phyloP scores from a whole-genome alignment of 768 basidiomycete species.

The Psilocybe subaeruginosa region DNA sequence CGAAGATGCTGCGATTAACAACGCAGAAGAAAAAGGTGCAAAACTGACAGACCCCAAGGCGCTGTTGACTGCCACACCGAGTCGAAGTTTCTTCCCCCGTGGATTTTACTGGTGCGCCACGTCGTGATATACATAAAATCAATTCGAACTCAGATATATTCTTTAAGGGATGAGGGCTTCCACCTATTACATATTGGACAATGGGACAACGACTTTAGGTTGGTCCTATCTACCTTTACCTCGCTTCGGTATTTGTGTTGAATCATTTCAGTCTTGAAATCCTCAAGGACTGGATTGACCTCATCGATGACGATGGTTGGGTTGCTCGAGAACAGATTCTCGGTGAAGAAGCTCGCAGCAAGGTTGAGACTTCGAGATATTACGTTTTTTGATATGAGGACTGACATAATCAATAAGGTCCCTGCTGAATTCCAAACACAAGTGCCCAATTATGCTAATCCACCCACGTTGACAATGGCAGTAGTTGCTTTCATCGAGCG shows the following conservation, averaged over 20 bases:
- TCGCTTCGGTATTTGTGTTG: background rate
- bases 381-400: background rate
- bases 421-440: constrained; percentile 91
- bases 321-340: constrained; percentile 96
- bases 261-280: constrained; percentile 72
- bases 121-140: background rate
- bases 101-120: constrained; percentile 90
- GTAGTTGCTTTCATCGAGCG: constrained; percentile 88
- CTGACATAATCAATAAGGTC: constrained; percentile 49
- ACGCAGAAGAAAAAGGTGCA: constrained; percentile 55
- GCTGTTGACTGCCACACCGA: constrained; percentile 91
- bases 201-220: constrained; percentile 87
- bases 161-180: constrained; percentile 92
- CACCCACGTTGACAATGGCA: constrained; percentile 93
- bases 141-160: constrained; percentile 15
- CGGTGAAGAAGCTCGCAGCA: constrained; percentile 95
- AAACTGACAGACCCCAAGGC: constrained; percentile 73
- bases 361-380: constrained; percentile 44
- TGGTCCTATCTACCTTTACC: background rate
- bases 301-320: constrained; percentile 96
- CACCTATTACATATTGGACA: constrained; percentile 89
- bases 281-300: constrained; percentile 83
- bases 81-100: constrained; percentile 95
- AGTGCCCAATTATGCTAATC: constrained; percentile 93
- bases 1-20: constrained; percentile 39